A percentile compares a stretch with the other conserved stretches of the same genome.
phyloP scores from a whole-genome alignment of 2,329 filamentous ascomycete genomes.

The Penicillium expansum region DNA sequence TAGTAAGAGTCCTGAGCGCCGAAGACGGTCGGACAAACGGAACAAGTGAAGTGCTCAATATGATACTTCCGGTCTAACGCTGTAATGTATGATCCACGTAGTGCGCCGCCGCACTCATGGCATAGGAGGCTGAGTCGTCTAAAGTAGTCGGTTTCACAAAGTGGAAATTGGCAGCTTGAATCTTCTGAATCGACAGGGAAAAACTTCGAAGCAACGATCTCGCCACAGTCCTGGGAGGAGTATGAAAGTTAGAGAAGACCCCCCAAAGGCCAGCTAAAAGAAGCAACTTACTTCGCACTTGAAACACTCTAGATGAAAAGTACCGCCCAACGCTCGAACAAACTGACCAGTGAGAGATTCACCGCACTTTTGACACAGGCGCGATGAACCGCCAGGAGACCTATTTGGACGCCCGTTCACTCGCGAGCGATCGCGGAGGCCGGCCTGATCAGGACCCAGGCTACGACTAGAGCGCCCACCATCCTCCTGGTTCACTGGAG shows the following conservation, averaged over 20 bases:
- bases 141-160: slow-evolving; percentile 98
- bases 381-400: slow-evolving; percentile 40
- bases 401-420: slow-evolving; percentile 39
- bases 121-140: slow-evolving; percentile 86
- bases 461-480: slow-evolving; percentile 30
- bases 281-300: slow-evolving; percentile 75
- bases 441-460: slow-evolving; percentile 34
- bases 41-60: slow-evolving; percentile 98
- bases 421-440: slow-evolving; percentile 37
- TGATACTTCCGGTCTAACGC: slow-evolving; percentile 97
- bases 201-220: slow-evolving; percentile 98
- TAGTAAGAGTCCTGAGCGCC: slow-evolving; percentile 98
- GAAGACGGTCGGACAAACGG: slow-evolving; percentile 94
- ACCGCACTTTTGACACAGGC: slow-evolving; percentile 79
- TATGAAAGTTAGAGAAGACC: slow-evolving; percentile 20
- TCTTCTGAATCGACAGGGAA: slow-evolving; percentile 93
- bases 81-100: slow-evolving; percentile 96
- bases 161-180: slow-evolving; percentile 77
- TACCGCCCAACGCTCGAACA: slow-evolving; percentile 87
- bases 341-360: slow-evolving; percentile 91
- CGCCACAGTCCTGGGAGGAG: slow-evolving; percentile 75
- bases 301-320: slow-evolving; percentile 97
- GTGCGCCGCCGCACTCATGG: slow-evolving; percentile 84
- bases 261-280: not conserved
- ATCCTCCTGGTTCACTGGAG: slow-evolving; percentile 30